Evolutionary conservation across 1,139 yeast genomes (phyloP), one percentile per base, ranked within the genome.

Genomic region (Debaryomyces fabryi): DNA sequence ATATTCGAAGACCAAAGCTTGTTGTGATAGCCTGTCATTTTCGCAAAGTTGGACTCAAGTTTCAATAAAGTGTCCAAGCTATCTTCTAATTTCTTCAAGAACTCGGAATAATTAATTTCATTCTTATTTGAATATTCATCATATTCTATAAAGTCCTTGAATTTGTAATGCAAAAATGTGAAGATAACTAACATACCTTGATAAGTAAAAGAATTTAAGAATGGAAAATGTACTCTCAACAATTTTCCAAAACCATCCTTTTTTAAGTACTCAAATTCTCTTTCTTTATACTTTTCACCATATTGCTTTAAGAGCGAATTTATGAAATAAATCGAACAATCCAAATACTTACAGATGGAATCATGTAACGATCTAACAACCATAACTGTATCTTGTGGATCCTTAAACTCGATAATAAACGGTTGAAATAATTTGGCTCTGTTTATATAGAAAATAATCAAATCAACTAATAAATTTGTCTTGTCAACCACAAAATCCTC

Each of bases 341-440:
- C 74, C 46, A 77, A 60, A 33, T 76, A 78, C 42, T 67, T 67
- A 12, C 69, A 47, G 3, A 78, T 64, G 5, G 82, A 75, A 47
- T 65, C 64, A 2, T 71, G 55, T 46, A 76, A 65, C 36, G 65
- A 63, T 44, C 68, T 67, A 21, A 71, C 55, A 12, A 74, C 64
- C 18, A 58, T 50, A 10, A 56, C 55, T 33, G 63, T 57, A 6
- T 65, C 70, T 3, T 66, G 62, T 5, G 69, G 64, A 25, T 62
- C 62, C 23, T 68, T 67, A 54, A 75, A 73, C 49, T 69, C 69
- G 29, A 69, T 64, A 57, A 79, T 67, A 53, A 79, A 79, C 20
- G 82, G 83, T 54, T 79, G 83, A 52, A 77, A 76, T 45, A 79
- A 65, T 52, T 79, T 80, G 27, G 82, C 81, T 46, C 79, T 64